Evolutionary conservation across 768 basidiomycete species (phyloP).

Genomic region (Amylocystis lapponica): DNA sequence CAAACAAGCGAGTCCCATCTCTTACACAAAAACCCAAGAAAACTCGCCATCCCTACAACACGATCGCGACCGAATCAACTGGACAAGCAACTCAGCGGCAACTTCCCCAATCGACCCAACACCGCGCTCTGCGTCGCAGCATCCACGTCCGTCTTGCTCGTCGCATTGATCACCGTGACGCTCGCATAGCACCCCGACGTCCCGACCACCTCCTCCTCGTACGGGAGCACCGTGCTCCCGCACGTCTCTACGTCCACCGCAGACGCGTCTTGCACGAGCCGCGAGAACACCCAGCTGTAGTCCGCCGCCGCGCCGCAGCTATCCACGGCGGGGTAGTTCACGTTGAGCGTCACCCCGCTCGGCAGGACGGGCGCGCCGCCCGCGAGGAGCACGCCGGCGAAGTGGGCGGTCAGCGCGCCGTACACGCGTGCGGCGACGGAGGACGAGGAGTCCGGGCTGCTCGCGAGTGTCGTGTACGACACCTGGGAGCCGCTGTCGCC

Average conservation of each 20-base stretch:
- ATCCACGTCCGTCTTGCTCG: conserved; percentile 37
- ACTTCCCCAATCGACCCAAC: conserved; percentile 27
- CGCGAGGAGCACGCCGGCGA: conserved; percentile 15
- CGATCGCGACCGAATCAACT: no score
- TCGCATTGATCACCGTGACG: conserved; percentile 33
- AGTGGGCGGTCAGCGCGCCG: conserved; percentile 14
- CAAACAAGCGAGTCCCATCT: no score
- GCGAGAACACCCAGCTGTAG: conserved; percentile 41
- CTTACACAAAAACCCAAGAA: no score
- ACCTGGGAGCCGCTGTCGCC: conserved; percentile 21
- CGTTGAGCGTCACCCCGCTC: conserved; percentile 37
- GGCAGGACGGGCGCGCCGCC: conserved; percentile 33
- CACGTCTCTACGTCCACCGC: conserved; percentile 31
- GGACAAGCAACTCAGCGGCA: conserved; percentile 13
- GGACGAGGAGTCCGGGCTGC: conserved; percentile 11
- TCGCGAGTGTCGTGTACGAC: conserved; percentile 21
- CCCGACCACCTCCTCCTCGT: conserved; percentile 35
- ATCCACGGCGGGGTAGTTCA: conserved; percentile 38
- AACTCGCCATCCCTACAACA: no score
- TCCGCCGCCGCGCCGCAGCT: conserved; percentile 31
- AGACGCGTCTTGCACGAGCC: conserved; percentile 22
- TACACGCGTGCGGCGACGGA: conserved; percentile 14
- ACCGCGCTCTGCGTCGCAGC: conserved; percentile 35
- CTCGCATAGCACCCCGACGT: conserved; percentile 38
- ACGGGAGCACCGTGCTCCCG: conserved; percentile 35